phyloP scores from a whole-genome alignment of 2,329 filamentous ascomycete genomes.

The Colletotrichum sp. region DNA sequence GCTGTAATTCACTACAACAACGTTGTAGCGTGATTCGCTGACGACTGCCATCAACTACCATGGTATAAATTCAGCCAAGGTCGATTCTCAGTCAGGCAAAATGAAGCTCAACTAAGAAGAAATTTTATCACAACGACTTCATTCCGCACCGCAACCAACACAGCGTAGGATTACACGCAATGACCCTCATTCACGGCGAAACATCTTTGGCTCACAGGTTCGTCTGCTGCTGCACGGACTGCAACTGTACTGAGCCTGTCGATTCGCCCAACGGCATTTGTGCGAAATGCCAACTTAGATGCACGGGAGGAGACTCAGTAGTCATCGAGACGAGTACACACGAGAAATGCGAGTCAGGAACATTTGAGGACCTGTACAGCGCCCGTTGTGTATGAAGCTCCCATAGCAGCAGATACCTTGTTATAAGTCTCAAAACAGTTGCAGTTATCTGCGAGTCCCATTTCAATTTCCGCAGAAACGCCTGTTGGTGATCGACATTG shows the following conservation, averaged over 20 bases:
- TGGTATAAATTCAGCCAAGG: neutral
- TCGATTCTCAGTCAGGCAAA: rapidly evolving
- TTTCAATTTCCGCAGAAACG: neutral
- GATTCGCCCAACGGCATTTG: neutral
- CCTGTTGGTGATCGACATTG: neutral
- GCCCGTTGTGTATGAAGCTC: neutral
- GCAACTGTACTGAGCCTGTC: neutral
- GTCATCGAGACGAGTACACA: neutral
- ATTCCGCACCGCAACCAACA: neutral
- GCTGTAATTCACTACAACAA: neutral
- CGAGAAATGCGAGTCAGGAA: neutral
- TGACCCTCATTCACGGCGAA: neutral
- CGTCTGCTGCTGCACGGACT: neutral
- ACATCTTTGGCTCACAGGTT: neutral
- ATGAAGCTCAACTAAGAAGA: neutral
- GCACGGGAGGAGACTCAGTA: neutral
- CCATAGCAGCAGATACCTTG: neutral
- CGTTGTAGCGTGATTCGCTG: neutral
- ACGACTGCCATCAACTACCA: neutral
- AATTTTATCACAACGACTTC: neutral
- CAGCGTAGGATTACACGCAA: neutral
- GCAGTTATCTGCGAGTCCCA: neutral
- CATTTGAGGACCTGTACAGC: neutral
- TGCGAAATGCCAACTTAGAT: neutral
- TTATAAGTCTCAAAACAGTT: neutral